Conservation (phyloP, 2,329 filamentous ascomycete genomes). For the Dendrostoma leiphaemia region DNA sequence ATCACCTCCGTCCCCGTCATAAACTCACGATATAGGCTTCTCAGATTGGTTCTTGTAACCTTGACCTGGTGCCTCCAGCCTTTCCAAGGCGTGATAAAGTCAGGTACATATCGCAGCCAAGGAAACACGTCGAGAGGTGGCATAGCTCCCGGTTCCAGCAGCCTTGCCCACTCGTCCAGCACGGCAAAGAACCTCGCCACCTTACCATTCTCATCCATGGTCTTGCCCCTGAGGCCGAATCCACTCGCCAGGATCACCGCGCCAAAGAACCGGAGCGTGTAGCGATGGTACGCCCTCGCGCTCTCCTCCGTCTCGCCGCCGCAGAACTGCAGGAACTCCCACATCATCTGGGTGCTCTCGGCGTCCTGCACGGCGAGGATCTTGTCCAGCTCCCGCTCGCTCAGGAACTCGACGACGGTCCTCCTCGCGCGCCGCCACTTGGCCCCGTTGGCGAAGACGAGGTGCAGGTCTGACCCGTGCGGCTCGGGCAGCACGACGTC, state of each 20-base stretch:
- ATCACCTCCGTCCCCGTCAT: constrained; percentile 13
- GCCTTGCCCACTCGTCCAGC: constrained; percentile 17
- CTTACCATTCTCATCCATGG: constrained; percentile 1
- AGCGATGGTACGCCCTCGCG: constrained; percentile 15
- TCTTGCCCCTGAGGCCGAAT: constrained; percentile 21
- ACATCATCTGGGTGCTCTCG: constrained; percentile 23
- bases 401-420: constrained; percentile 21
- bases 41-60: constrained; percentile 16
- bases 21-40: constrained; percentile 20
- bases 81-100: constrained; percentile 22
- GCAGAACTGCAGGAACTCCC: constrained; percentile 18
- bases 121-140: constrained; percentile 24
- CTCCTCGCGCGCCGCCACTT: constrained; percentile 23
- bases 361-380: constrained; percentile 21
- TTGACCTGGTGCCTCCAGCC: constrained; percentile 19
- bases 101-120: constrained; percentile 21
- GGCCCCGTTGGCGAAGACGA: constrained; percentile 21
- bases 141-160: constrained; percentile 15
- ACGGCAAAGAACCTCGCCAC: constrained; percentile 20
- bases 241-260: constrained; percentile 20
- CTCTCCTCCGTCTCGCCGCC: not conserved
- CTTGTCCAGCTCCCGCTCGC: constrained; percentile 18
- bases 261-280: constrained; percentile 20
- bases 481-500: constrained; percentile 19
- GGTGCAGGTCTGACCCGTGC: constrained; percentile 19